These are phyloP conservation scores for Cenococcum geophilum DNA, from an alignment of 495 filamentous ascomycete genomes.

Conservation along the genomic window DNA sequence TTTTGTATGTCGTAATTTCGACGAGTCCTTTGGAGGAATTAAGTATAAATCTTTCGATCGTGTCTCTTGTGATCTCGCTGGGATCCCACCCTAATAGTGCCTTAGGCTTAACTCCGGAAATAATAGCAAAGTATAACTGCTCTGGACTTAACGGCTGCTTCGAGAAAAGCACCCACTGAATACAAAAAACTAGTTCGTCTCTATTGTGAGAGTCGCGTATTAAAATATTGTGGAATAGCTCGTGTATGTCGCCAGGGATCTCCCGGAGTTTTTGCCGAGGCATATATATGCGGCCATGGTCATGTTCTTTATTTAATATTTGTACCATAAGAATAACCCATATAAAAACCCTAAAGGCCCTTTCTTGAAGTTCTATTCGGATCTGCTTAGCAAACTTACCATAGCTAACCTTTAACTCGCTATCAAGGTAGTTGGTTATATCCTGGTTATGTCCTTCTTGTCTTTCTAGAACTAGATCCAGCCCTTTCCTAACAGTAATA, in stretches of 20 bases:
- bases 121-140: slow-evolving; percentile 19
- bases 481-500: slow-evolving; percentile 38
- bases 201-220: slow-evolving; percentile 7
- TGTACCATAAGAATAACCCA: slow-evolving; percentile 25
- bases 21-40: slow-evolving; percentile 17
- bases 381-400: slow-evolving; percentile 16
- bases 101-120: slow-evolving; percentile 12
- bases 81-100: slow-evolving; percentile 9
- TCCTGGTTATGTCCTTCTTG: slow-evolving; percentile 21
- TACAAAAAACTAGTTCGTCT: slow-evolving; percentile 14
- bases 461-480: slow-evolving; percentile 34
- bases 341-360: slow-evolving; percentile 23
- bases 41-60: slow-evolving; percentile 15
- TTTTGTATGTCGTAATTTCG: slow-evolving; percentile 8
- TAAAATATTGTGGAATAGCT: slow-evolving; percentile 22
- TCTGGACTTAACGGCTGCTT: slow-evolving; percentile 17
- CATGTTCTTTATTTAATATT: slow-evolving; percentile 22
- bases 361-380: slow-evolving; percentile 17
- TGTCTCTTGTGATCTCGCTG: slow-evolving; percentile 10
- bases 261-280: slow-evolving; percentile 15
- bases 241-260: slow-evolving; percentile 18
- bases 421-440: slow-evolving; percentile 17
- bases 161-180: slow-evolving; percentile 20
- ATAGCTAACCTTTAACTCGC: slow-evolving; percentile 16
- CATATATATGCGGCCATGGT: slow-evolving; percentile 15